Percentiles rank a stretch among this genome's conserved stretches.
Evolutionary conservation across 1,139 yeast genomes (phyloP).

Genomic region (Sugiyamaella xylanicola): DNA sequence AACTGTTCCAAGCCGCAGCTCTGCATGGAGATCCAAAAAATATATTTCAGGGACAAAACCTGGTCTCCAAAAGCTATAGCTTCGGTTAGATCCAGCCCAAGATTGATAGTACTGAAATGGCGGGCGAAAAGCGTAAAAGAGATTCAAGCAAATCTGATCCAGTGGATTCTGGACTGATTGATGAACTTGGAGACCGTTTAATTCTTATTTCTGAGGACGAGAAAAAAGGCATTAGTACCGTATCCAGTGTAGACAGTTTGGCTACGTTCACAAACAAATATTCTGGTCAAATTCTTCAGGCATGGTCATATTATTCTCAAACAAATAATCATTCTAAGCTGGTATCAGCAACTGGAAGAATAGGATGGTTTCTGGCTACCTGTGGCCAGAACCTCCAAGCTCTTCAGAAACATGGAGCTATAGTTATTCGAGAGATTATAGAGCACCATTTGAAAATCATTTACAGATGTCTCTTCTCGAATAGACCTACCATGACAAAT

Average conservation of each 20-base stretch:
- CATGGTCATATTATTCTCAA: constrained; percentile 67
- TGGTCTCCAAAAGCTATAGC: too few species aligned
- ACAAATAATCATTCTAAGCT: constrained; percentile 27
- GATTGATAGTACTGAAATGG: too few species aligned
- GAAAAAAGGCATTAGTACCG: constrained; percentile 1
- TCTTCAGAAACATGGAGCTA: constrained; percentile 37
- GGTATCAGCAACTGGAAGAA: constrained; percentile 25
- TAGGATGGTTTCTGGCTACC: constrained; percentile 27
- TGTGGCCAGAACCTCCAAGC: constrained; percentile 25
- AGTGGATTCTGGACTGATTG: constrained; percentile 11
- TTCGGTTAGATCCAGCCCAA: too few species aligned
- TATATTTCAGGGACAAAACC: constrained; percentile 4
- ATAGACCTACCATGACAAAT: constrained; percentile 61
- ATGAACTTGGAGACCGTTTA: constrained; percentile 12
- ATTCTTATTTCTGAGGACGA: not conserved
- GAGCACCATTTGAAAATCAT: constrained; percentile 61
- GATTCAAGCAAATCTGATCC: constrained; percentile 13
- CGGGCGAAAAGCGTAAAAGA: constrained; percentile 12
- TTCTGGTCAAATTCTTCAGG: constrained; percentile 47
- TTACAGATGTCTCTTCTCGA: constrained; percentile 65
- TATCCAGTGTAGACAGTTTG: constrained; percentile 24
- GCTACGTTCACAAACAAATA: constrained; percentile 41
- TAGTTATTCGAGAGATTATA: constrained; percentile 54
- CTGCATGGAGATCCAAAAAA: constrained; percentile 11
- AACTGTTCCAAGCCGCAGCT: constrained; percentile 7